phyloP scores from a whole-genome alignment of 345 rosid species.

The Psidium friedrichsthalianum region DNA sequence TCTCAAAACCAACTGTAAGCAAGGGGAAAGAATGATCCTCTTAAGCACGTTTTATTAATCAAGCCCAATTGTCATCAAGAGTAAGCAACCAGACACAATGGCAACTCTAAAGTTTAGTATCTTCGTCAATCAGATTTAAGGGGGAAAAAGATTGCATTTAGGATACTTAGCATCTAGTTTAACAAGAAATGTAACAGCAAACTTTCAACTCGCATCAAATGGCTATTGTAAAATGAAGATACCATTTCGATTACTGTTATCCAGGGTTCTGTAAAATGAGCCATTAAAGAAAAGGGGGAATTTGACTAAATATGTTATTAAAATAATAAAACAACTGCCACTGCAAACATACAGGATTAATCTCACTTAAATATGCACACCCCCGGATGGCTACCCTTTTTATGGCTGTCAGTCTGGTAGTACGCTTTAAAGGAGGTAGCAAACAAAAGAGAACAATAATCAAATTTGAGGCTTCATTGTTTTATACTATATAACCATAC shows the following conservation, averaged over 20 bases:
- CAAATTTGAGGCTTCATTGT: neutral
- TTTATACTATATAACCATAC: neutral
- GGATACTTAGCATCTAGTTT: neutral
- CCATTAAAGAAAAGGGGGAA: neutral
- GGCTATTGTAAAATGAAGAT: neutral
- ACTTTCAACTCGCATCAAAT: neutral
- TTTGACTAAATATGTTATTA: neutral
- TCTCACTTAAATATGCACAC: neutral
- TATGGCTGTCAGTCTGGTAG: neutral
- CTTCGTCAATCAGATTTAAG: neutral
- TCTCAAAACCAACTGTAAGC: constrained; percentile 66
- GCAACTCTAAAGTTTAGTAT: neutral
- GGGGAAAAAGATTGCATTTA: neutral
- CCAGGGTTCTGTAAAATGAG: neutral
- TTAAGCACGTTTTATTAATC: neutral
- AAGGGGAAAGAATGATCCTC: neutral
- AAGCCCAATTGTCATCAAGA: neutral
- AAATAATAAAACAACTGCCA: neutral
- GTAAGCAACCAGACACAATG: neutral
- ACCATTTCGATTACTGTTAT: neutral
- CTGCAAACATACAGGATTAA: neutral
- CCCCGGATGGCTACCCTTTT: neutral
- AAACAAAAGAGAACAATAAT: neutral
- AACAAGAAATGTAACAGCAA: neutral
- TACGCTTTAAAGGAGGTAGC: neutral